Base-by-base conservation (phyloP, 352 stramenopile species). In the Phytophthora capsici region DNA sequence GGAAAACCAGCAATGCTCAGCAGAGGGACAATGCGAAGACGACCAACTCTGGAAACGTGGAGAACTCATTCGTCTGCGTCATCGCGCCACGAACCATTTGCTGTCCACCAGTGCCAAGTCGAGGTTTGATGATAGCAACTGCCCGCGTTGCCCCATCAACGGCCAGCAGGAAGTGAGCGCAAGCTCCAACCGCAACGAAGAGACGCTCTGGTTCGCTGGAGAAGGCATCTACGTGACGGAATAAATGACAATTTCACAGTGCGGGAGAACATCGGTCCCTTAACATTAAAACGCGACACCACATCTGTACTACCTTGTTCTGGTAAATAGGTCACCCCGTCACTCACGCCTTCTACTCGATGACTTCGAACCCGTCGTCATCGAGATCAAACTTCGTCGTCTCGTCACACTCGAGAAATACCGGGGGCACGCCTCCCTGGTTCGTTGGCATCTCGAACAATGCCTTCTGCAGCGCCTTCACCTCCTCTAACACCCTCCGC, bases 111-210 rank as follows among this genome's bases (percentile, higher is more conserved):
- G 75, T 32, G 66, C 72, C 14, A 68, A 40, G 26, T 62, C 68
- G 34, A 79, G 83, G 17, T 95, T 93, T 57, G 80, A 95, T 61
- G 75, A 93, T 73, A 87, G 59, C 32, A 95, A 95, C 66, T 95
- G 87, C 46, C 85, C 85, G 16, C 77, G 71, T 23, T 95, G 87
- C 55, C 87, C 87, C 45, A 95, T 95, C 66, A 91, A 93, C 59
- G 87, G 87, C 17, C 87, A 95, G 68, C 87, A 95, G 63, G 83
- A 95, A 72, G 87, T 95, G 38, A 93, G 83, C 58, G 78, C 78
- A 1, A 81, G 57, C 30, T 59, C 73, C n/a, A 66, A 74, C 14
- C 78, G 74, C 48, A 62, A 69, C n/a, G 80, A 84, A 32, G 63
- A 71, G 49, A 84, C 83, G 48, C 59, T 92, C 23, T 95, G 87